phyloP scores from a whole-genome alignment of 1,284 basidiomycete genomes.

The Rhizopogon hawkerae region DNA sequence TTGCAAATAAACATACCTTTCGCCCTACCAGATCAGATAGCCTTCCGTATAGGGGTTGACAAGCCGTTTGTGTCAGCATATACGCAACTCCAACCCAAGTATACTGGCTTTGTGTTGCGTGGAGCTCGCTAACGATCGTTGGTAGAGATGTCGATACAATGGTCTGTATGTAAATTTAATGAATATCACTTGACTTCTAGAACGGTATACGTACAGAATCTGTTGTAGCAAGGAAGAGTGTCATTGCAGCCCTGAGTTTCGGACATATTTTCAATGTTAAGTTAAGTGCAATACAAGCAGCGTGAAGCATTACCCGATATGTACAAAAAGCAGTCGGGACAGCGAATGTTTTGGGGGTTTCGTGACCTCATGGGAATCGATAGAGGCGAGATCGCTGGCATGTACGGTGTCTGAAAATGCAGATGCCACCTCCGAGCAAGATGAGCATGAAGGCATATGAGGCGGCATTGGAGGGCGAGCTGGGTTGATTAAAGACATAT shows the following conservation, averaged over 20 bases:
- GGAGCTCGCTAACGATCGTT: conserved; percentile 60
- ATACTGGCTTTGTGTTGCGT: conserved; percentile 59
- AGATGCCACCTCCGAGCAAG: conserved; percentile 15
- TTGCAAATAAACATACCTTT: conserved; percentile 39
- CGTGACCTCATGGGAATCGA: conserved; percentile 16
- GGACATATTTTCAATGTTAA: conserved; percentile 4
- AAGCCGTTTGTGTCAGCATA: conserved; percentile 74
- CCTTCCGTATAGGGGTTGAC: conserved; percentile 71
- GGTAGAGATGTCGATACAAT: conserved; percentile 76
- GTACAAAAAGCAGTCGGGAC: conserved; percentile 41
- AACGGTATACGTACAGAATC: conserved; percentile 51
- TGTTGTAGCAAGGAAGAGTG: conserved; percentile 73
- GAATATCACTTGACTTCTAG: conserved; percentile 8
- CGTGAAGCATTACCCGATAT: conserved; percentile 40
- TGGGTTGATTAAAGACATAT: background rate
- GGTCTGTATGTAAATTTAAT: conserved; percentile 39
- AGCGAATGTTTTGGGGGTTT: conserved; percentile 31
- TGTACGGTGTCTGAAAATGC: conserved; percentile 14
- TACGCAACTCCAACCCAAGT: conserved; percentile 80
- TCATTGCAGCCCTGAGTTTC: conserved; percentile 52
- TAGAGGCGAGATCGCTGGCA: conserved; percentile 18
- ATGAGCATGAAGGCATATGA: background rate
- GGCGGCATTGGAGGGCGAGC: background rate
- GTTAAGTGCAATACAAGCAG: conserved; percentile 6
- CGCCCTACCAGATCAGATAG: conserved; percentile 71